Conservation (phyloP, 257 asterid genomes). For the Solanum medicagineum region DNA sequence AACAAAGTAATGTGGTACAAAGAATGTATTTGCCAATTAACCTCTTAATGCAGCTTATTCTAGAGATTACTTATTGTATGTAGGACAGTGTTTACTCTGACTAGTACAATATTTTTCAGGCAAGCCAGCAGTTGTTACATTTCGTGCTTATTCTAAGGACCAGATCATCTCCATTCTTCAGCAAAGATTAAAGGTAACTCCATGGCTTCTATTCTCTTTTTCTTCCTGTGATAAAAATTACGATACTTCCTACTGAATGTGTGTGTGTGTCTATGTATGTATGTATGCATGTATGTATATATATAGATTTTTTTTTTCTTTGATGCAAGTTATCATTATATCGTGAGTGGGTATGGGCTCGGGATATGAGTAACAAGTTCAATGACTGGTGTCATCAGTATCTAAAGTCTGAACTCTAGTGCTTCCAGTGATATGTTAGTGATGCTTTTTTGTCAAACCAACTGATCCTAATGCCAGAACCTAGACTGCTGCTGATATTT, state of each 20-base stretch:
- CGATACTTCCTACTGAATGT: background rate
- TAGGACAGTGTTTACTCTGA: background rate
- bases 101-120: conserved; percentile 29
- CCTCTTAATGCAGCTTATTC: background rate
- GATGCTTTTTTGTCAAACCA: background rate
- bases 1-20: background rate
- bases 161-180: conserved; percentile 74
- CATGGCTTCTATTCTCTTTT: background rate
- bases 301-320: background rate
- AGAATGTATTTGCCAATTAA: background rate
- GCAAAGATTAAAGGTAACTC: conserved; percentile 62
- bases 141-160: conserved; percentile 84
- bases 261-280: background rate
- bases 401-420: background rate
- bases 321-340: background rate
- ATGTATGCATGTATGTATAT: too few relatives aligned
- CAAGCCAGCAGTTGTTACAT: conserved; percentile 84
- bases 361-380: background rate
- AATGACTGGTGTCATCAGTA: background rate
- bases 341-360: background rate
- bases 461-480: background rate
- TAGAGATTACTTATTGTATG: background rate
- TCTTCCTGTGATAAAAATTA: background rate
- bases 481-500: background rate
- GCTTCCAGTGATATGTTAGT: background rate